Conservation (phyloP, 495 filamentous ascomycete species). For the Melanomma pulvis-pyrius region DNA sequence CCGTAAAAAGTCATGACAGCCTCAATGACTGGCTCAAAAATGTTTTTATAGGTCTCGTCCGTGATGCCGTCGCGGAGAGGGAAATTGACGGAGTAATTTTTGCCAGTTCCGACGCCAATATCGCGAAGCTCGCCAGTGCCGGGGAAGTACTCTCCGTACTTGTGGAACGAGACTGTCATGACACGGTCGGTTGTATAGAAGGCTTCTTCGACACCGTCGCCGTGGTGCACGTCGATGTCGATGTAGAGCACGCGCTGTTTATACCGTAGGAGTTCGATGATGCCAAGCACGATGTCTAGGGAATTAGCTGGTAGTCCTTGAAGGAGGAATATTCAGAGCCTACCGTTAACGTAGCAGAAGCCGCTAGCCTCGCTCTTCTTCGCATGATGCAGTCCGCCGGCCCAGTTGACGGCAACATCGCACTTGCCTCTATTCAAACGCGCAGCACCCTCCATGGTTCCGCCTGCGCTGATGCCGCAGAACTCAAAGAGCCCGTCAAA, state of each 20-base stretch:
- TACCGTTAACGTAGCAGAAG: conserved; percentile 98
- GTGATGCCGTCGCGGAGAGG: conserved; percentile 96
- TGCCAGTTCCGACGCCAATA: conserved; percentile 88
- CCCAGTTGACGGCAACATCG: conserved; percentile 98
- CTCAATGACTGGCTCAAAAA: conserved; percentile 93
- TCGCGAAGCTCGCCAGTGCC: conserved; percentile 95
- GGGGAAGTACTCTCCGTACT: conserved; percentile 98
- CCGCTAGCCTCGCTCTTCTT: conserved; percentile 96
- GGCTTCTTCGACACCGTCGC: conserved; percentile 96
- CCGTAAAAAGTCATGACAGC: conserved; percentile 95
- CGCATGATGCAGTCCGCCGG: conserved; percentile 93
- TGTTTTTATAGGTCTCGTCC: conserved; percentile 85
- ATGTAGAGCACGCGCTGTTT: conserved; percentile 95
- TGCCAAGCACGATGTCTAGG: conserved; percentile 92
- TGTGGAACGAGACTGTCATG: conserved; percentile 98
- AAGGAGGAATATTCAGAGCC: not conserved
- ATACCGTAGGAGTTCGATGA: conserved; percentile 91
- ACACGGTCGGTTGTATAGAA: conserved; percentile 98
- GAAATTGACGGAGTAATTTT: conserved; percentile 96
- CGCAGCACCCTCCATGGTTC: conserved; percentile 95
- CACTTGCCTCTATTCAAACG: conserved; percentile 90
- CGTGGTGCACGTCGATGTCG: conserved; percentile 98
- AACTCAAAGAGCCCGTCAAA: conserved; percentile 98
- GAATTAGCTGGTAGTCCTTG: not conserved
- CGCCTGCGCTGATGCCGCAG: conserved; percentile 95